These are phyloP conservation scores for Psidium friedrichsthalianum DNA, from an alignment of 345 rosid species.

Conservation along the genomic window DNA sequence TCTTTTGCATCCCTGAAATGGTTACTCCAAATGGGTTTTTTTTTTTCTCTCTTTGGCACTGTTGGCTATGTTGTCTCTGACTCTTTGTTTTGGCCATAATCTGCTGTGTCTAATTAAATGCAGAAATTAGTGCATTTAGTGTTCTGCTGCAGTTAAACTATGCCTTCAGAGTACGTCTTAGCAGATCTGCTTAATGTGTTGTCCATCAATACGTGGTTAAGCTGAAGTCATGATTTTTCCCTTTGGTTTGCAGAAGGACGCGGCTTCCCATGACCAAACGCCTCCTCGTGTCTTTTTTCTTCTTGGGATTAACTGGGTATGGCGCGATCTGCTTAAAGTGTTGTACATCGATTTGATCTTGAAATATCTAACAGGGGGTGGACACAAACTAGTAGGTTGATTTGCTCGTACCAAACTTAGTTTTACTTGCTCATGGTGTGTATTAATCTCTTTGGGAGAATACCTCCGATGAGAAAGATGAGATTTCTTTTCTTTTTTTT, in stretches of 20 bases:
- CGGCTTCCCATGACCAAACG: constrained; percentile 66
- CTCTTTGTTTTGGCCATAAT: not conserved
- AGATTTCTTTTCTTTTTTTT: not conserved
- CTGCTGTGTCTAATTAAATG: not conserved
- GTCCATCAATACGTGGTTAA: not conserved
- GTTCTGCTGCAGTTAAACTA: not conserved
- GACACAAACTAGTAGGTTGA: not conserved
- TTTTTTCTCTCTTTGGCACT: not conserved
- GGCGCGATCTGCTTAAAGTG: constrained; percentile 1
- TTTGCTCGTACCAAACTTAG: not conserved
- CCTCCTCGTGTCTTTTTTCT: constrained; percentile 62
- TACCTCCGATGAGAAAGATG: not conserved
- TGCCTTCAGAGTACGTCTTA: not conserved
- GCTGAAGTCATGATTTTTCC: not conserved
- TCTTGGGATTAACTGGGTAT: constrained; percentile 89
- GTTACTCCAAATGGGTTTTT: not conserved
- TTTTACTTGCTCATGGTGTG: not conserved
- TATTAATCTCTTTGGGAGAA: not conserved
- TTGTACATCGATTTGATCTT: not conserved
- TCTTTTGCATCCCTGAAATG: not conserved
- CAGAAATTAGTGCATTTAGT: not conserved
- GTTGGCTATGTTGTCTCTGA: not conserved
- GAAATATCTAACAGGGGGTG: not conserved
- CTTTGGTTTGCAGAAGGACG: constrained; percentile 45
- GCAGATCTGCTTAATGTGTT: not conserved